phyloP scores from a whole-genome alignment of 371 early-diverging fungal genomes.

The Haplosporangium sp. region DNA sequence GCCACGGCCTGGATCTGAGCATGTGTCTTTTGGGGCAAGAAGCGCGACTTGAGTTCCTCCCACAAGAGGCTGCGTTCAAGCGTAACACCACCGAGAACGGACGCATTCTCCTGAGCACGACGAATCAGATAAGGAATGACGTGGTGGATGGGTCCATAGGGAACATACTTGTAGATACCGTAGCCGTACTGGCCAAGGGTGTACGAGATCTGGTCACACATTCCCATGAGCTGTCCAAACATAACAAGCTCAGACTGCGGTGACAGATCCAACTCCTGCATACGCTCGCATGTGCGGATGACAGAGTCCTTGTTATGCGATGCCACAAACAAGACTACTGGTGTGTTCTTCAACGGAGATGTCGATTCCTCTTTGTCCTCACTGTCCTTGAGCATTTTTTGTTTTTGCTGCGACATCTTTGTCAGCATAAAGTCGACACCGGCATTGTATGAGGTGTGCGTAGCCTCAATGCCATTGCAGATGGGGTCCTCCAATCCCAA shows the following conservation, averaged over 20 bases:
- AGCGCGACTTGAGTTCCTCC: constrained; percentile 61
- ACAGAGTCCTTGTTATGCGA: constrained; percentile 92
- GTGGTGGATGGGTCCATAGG: constrained; percentile 91
- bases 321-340: constrained; percentile 86
- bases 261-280: constrained; percentile 71
- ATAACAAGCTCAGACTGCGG: constrained; percentile 76
- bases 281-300: constrained; percentile 69
- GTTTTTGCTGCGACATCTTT: constrained; percentile 56
- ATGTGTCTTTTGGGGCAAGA: constrained; percentile 24
- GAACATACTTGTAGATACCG: constrained; percentile 91
- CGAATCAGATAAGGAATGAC: constrained; percentile 93
- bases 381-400: constrained; percentile 14
- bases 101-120: constrained; percentile 95
- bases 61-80: constrained; percentile 64
- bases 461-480: constrained; percentile 81
- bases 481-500: constrained; percentile 84
- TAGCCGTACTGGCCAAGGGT: constrained; percentile 82
- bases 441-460: constrained; percentile 86
- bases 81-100: constrained; percentile 68
- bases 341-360: constrained; percentile 56
- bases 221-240: constrained; percentile 94
- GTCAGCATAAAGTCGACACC: constrained; percentile 81
- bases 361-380: constrained; percentile 10
- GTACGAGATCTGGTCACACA: constrained; percentile 86
- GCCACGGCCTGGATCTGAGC: constrained; percentile 47